Base-by-base conservation (phyloP, 2,329 filamentous ascomycete genomes). In the Penicillium sp. region DNA sequence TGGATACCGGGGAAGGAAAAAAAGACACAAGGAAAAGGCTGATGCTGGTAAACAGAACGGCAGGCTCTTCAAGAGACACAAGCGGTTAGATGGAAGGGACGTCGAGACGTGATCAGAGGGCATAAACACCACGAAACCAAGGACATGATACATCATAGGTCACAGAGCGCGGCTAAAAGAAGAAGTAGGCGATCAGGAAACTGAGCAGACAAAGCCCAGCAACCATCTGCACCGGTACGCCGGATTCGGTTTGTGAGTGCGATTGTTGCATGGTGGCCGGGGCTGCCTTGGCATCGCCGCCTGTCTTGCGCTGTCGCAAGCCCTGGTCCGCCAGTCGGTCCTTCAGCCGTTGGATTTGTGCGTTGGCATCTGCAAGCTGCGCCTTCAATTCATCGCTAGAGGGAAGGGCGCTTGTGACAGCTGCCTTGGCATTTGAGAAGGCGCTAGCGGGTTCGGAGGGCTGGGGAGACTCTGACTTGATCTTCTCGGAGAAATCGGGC, bases 161-260 rank as follows among this genome's bases (percentile, higher is more conserved):
- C 42, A 53, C 47, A 51, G 33, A 46, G 26, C 52, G 48, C 48
- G 62, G 58, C 81, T 87, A 99, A 77, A 99, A 99, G 81, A 99
- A 92, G 75, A 97, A 85, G 77, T 97, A 99, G 51, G 92, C 94
- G 65, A 97, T 83, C 70, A 99, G 77, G 79, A 99, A 99, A 80
- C 91, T 92, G 60, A 96, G 67, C 67, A 99, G 80, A 72, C 92
- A 97, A 39, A 99, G 79, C 19, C 86, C 80, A 19, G 94, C 93
- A 40, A 90, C 90, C 59, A 93, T 84, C 73, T 93, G 88, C 46
- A 99, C 85, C 0, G 94, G 87, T 3, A 99, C 93, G 19, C 94
- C 93, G 18, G 68, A 51, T 65, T 92, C 86, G 18, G 77, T 62
- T 76, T 87, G 72, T 73, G 83, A 74, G 58, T 78, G 79, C 65